These are phyloP conservation scores for Wallacemonas sp. DNA, from an alignment of 208 protist species.

Conservation along the genomic window DNA sequence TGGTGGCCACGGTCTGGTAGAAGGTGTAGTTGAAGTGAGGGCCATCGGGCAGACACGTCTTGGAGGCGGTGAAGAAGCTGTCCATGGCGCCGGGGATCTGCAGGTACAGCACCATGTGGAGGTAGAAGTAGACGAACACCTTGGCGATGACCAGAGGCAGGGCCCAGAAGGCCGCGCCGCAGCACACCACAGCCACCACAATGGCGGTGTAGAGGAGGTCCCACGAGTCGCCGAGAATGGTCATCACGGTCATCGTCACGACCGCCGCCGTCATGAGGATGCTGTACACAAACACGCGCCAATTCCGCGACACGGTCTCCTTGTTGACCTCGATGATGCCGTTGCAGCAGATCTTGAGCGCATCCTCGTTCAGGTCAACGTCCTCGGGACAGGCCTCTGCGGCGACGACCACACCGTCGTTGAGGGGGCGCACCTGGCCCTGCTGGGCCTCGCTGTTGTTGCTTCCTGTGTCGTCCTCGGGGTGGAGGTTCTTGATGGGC, in stretches of 20 bases:
- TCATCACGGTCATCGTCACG: constrained; percentile 32
- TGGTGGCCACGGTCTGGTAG: constrained; percentile 43
- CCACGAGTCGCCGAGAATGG: constrained; percentile 24
- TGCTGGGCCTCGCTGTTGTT: constrained; percentile 12
- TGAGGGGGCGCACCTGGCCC: background rate
- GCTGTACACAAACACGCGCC: constrained; percentile 32
- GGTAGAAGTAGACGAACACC: constrained; percentile 26
- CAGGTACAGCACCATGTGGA: constrained; percentile 44
- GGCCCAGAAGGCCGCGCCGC: constrained; percentile 20
- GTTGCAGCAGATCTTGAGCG: constrained; percentile 18
- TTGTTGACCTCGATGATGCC: constrained; percentile 45
- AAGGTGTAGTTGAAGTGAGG: constrained; percentile 72
- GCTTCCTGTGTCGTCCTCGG: constrained; percentile 21
- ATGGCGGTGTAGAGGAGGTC: constrained; percentile 24
- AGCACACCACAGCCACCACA: constrained; percentile 14
- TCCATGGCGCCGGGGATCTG: constrained; percentile 50
- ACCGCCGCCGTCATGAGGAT: constrained; percentile 32
- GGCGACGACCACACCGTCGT: background rate
- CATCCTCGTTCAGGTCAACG: background rate
- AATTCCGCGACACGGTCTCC: constrained; percentile 31
- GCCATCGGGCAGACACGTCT: constrained; percentile 43
- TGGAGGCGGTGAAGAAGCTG: constrained; percentile 53
- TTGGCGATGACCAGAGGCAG: constrained; percentile 40
- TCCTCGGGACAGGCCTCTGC: background rate
- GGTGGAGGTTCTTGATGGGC: constrained; percentile 12